phyloP scores from a whole-genome alignment of 2,329 filamentous ascomycete species.

The Nakataea oryzae region DNA sequence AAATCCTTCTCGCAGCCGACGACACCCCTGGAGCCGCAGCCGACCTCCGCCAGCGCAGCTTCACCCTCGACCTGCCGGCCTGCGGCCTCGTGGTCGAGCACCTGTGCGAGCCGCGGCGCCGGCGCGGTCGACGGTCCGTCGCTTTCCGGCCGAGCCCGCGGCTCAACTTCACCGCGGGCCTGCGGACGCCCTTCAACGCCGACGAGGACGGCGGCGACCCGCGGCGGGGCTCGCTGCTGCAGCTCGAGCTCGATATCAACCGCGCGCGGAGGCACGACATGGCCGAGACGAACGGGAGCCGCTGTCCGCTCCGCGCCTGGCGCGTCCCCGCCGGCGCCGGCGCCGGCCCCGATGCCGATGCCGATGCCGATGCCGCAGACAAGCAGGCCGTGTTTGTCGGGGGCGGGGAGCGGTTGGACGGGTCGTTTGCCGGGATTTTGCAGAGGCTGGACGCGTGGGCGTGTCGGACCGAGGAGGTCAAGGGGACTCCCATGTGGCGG shows the following conservation, averaged over 20 bases:
- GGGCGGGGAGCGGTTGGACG: no score
- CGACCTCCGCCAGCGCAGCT: not conserved
- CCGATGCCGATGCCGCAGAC: no score
- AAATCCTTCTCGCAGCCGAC: not conserved
- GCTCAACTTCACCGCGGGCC: no score
- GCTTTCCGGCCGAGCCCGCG: not conserved
- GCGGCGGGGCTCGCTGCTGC: not conserved
- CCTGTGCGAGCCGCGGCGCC: not conserved
- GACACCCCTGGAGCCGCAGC: not conserved
- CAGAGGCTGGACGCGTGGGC: not conserved
- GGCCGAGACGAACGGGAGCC: no score
- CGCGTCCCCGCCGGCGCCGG: no score
- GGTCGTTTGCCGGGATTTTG: not conserved
- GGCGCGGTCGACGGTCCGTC: not conserved
- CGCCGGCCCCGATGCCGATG: no score
- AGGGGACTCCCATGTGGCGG: not conserved
- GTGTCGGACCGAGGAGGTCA: not conserved
- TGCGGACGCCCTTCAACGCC: no score
- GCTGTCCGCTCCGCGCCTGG: not conserved
- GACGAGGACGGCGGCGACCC: not conserved
- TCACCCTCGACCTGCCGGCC: not conserved
- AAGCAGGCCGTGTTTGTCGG: no score
- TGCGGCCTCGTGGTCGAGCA: not conserved
- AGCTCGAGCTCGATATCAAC: not conserved
- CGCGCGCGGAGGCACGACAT: not conserved